Evolutionary conservation across 768 basidiomycete species (phyloP).

Genomic region (Lyophyllum shimeji): DNA sequence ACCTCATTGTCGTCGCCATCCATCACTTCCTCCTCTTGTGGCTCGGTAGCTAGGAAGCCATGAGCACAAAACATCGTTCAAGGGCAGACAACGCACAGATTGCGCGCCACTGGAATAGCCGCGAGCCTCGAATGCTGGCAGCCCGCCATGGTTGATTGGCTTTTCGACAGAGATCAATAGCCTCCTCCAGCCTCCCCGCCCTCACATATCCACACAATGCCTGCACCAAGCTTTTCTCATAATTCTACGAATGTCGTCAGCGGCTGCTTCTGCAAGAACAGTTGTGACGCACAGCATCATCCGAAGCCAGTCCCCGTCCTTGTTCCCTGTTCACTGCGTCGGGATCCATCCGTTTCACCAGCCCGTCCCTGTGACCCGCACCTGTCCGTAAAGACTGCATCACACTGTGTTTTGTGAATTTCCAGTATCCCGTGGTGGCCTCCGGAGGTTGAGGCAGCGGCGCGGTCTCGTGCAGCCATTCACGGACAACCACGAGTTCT

Average conservation of each 20-base stretch:
- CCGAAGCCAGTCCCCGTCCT: slow-evolving; percentile 60
- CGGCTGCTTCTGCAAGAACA: background rate
- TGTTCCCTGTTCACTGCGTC: slow-evolving; percentile 64
- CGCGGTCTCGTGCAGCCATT: slow-evolving; percentile 84
- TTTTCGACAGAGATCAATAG: slow-evolving; percentile 76
- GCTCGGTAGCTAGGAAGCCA: slow-evolving; percentile 30
- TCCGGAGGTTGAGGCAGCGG: slow-evolving; percentile 61
- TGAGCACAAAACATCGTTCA: background rate
- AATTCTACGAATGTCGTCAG: slow-evolving; percentile 47
- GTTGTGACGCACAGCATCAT: slow-evolving; percentile 67
- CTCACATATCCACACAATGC: slow-evolving; percentile 81
- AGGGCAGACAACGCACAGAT: slow-evolving; percentile 48
- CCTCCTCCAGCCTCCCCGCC: slow-evolving; percentile 82
- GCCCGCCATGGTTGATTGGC: slow-evolving; percentile 93
- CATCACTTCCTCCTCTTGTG: slow-evolving; percentile 46
- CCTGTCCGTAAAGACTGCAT: slow-evolving; percentile 64
- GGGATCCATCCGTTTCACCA: slow-evolving; percentile 76
- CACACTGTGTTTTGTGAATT: slow-evolving; percentile 74
- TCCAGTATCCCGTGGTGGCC: slow-evolving; percentile 80
- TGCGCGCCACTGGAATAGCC: slow-evolving; percentile 73
- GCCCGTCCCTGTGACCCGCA: slow-evolving; percentile 38
- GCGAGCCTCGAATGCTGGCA: slow-evolving; percentile 82
- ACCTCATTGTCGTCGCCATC: slow-evolving; percentile 50
- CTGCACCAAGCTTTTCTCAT: slow-evolving; percentile 76
- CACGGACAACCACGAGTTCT: slow-evolving; percentile 81